A percentile compares a stretch with the other conserved stretches of the same genome.
phyloP scores from a whole-genome alignment of 306 rosid species.

The Dalbergia oliveri region DNA sequence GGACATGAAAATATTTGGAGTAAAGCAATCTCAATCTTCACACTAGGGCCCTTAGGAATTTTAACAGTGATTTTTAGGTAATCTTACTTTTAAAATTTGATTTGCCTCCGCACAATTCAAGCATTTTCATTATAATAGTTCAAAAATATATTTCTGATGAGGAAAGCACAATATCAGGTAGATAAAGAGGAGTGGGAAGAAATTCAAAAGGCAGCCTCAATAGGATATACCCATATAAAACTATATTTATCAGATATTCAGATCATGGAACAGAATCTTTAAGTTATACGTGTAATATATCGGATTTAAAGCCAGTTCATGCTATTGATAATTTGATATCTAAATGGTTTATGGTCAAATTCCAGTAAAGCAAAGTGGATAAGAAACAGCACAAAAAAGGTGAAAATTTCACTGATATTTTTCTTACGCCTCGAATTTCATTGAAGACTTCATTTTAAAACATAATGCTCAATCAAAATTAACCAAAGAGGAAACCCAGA shows the following conservation, averaged over 20 bases:
- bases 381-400: constrained; percentile 29
- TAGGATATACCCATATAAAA: not conserved
- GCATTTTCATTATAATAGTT: constrained; percentile 16
- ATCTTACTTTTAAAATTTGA: not conserved
- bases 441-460: not conserved
- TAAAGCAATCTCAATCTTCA: constrained; percentile 18
- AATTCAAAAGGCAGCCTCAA: constrained; percentile 11
- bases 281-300: not conserved
- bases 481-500: constrained; percentile 21
- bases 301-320: not conserved
- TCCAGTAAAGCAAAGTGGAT: not conserved
- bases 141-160: not conserved
- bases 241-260: constrained; percentile 28
- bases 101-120: constrained; percentile 6
- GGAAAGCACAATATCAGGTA: not conserved
- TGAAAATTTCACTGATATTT: not conserved
- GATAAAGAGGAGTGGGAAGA: constrained; percentile 19
- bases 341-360: not conserved
- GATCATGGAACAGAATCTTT: not conserved
- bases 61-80: not conserved
- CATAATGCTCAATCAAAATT: constrained; percentile 3
- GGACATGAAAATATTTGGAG: not conserved
- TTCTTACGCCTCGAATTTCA: constrained; percentile 8
- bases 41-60: not conserved
- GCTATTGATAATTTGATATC: not conserved